A percentile compares a stretch with the other conserved stretches of the same genome.
These are phyloP conservation scores for Lachancea cidri DNA, from an alignment of 805 yeast genomes.

Conservation along the genomic window DNA sequence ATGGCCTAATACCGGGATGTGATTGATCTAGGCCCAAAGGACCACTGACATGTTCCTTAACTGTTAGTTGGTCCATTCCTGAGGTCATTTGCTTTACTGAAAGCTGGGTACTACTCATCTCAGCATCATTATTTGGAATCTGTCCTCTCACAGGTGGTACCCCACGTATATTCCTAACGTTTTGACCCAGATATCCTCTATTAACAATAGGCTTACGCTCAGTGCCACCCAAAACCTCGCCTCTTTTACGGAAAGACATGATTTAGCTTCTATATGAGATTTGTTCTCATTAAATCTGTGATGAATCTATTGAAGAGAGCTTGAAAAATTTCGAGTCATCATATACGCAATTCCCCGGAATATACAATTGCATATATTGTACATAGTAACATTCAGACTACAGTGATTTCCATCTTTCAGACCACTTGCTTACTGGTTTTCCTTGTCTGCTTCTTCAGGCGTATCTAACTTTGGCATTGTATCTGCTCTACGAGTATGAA, in stretches of 20 bases:
- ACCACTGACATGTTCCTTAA: not conserved
- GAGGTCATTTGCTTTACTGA: not conserved
- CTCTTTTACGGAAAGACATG: slow-evolving; percentile 59
- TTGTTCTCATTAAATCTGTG: too few species aligned
- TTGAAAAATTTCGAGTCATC: slow-evolving; percentile 1
- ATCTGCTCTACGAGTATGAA: not conserved
- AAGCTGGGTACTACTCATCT: not conserved
- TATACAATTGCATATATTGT: too few species aligned
- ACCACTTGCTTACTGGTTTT: not conserved
- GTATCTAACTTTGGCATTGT: not conserved
- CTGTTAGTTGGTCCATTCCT: not conserved
- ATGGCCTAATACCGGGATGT: slow-evolving; percentile 68
- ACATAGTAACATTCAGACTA: too few species aligned
- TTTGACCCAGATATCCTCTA: not conserved
- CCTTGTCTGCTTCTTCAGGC: not conserved
- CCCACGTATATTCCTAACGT: not conserved
- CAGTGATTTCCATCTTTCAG: too few species aligned
- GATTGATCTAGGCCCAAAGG: slow-evolving; percentile 3
- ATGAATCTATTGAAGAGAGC: too few species aligned
- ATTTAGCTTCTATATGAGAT: not conserved
- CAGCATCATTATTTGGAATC: not conserved
- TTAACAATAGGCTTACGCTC: not conserved
- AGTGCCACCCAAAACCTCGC: slow-evolving; percentile 37
- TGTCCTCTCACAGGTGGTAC: not conserved
- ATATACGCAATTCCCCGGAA: not conserved